A percentile compares a stretch with the other conserved stretches of the same genome.
Conservation (phyloP, 2,329 filamentous ascomycete species). For the Colletotrichum noveboracense region DNA sequence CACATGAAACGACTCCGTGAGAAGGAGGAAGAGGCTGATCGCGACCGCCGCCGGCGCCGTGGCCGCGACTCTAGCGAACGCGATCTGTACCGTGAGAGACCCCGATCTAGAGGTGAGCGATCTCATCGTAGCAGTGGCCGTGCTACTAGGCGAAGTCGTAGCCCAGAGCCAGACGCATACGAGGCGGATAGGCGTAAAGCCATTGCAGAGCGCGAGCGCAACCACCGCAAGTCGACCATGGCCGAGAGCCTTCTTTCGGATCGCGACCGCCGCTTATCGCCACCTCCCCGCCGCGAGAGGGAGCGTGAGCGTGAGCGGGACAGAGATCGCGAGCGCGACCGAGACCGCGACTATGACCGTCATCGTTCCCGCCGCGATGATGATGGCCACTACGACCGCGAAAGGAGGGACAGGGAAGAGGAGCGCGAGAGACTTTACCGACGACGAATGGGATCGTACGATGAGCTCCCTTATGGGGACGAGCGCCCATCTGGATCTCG, state of each 20-base stretch:
- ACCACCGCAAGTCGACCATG: slow-evolving; percentile 82
- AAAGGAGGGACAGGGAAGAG: slow-evolving; percentile 85
- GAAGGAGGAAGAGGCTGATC: slow-evolving; percentile 83
- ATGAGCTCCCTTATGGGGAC: slow-evolving; percentile 92
- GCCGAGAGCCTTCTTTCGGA: slow-evolving; percentile 62
- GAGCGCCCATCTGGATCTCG: slow-evolving; percentile 69
- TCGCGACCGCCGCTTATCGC: slow-evolving; percentile 49
- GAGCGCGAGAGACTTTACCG: slow-evolving; percentile 89
- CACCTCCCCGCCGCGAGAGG: slow-evolving; percentile 42
- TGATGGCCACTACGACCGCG: slow-evolving; percentile 78
- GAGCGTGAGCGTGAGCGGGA: slow-evolving; percentile 28
- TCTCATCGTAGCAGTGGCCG: slow-evolving; percentile 64
- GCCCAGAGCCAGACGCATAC: slow-evolving; percentile 91
- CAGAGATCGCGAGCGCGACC: slow-evolving; percentile 35
- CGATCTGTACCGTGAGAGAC: slow-evolving; percentile 63
- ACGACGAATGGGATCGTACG: slow-evolving; percentile 79
- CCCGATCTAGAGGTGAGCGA: slow-evolving; percentile 64
- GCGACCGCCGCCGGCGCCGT: slow-evolving; percentile 63
- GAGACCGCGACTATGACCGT: slow-evolving; percentile 53
- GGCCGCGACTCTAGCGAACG: slow-evolving; percentile 60
- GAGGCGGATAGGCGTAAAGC: slow-evolving; percentile 94
- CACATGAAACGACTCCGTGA: slow-evolving; percentile 89
- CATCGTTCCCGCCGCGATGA: slow-evolving; percentile 65
- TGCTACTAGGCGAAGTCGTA: slow-evolving; percentile 73
- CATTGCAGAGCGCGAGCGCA: slow-evolving; percentile 90